phyloP scores from a whole-genome alignment of 495 filamentous ascomycete genomes.

The Xylaria cubensis region DNA sequence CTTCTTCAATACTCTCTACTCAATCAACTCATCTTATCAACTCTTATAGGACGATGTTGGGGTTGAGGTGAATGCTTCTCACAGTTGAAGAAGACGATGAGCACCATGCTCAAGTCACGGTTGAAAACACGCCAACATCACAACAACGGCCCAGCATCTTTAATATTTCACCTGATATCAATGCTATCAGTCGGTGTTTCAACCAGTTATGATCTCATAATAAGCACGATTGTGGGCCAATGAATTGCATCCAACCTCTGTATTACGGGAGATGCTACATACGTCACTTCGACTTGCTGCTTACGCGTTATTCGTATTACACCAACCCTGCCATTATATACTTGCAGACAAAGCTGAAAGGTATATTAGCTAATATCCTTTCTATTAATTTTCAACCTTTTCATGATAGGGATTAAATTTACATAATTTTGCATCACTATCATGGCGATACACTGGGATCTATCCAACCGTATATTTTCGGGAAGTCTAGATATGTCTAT shows the following conservation, averaged over 20 bases:
- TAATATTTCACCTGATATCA: background rate
- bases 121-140: background rate
- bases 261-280: background rate
- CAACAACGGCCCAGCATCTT: background rate
- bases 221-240: background rate
- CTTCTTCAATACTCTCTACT: background rate
- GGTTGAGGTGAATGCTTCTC: background rate
- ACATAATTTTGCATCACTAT: background rate
- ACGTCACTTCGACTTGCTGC: background rate
- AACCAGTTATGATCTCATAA: background rate
- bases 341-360: background rate
- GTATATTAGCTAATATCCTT: background rate
- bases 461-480: slow-evolving; percentile 16
- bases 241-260: background rate
- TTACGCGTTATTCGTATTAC: background rate
- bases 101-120: background rate
- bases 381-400: too few species aligned
- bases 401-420: too few species aligned
- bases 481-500: slow-evolving; percentile 10
- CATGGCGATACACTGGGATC: background rate
- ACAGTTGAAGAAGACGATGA: background rate
- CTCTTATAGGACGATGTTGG: background rate
- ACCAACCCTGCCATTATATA: background rate
- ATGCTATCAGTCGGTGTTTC: background rate
- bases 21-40: background rate